Percentiles rank a stretch among this genome's conserved stretches.
Conservation (phyloP, 2,329 filamentous ascomycete species). For the Aspergillus vadensis region DNA sequence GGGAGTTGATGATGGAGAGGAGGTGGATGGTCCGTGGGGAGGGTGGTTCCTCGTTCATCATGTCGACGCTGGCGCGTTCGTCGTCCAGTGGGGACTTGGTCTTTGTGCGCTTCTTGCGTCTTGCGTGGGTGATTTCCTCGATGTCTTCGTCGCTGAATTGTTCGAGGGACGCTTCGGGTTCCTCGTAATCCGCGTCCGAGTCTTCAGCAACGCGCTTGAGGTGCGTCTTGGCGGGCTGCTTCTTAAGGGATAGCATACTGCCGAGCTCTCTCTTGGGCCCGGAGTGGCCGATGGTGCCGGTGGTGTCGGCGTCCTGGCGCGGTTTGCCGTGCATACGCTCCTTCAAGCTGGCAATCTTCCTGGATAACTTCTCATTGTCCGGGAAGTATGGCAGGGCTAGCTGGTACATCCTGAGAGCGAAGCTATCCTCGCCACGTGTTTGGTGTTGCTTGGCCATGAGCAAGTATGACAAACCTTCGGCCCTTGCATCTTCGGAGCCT, state of each 20-base stretch:
- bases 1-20: slow-evolving; percentile 49
- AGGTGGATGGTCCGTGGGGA: slow-evolving; percentile 49
- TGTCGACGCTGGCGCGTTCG: slow-evolving; percentile 22
- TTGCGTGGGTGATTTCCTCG: slow-evolving; percentile 21
- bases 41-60: slow-evolving; percentile 22
- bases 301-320: slow-evolving; percentile 16
- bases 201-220: slow-evolving; percentile 34
- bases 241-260: slow-evolving; percentile 39
- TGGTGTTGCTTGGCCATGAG: slow-evolving; percentile 92
- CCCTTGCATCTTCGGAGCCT: slow-evolving; percentile 70
- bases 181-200: slow-evolving; percentile 37
- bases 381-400: slow-evolving; percentile 83
- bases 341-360: slow-evolving; percentile 58
- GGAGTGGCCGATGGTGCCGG: slow-evolving; percentile 19
- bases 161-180: slow-evolving; percentile 23
- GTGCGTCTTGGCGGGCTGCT: slow-evolving; percentile 25
- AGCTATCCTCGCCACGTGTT: slow-evolving; percentile 74
- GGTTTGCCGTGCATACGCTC: slow-evolving; percentile 48
- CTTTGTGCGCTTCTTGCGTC: slow-evolving; percentile 34
- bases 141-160: slow-evolving; percentile 36
- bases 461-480: slow-evolving; percentile 80
- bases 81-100: slow-evolving; percentile 23
- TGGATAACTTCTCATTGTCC: slow-evolving; percentile 71
- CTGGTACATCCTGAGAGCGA: slow-evolving; percentile 82
- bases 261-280: slow-evolving; percentile 29